Evolutionary conservation across 2,329 filamentous ascomycete species (phyloP), one percentile per base, ranked within the genome.

Genomic region (Xylaria sp.): DNA sequence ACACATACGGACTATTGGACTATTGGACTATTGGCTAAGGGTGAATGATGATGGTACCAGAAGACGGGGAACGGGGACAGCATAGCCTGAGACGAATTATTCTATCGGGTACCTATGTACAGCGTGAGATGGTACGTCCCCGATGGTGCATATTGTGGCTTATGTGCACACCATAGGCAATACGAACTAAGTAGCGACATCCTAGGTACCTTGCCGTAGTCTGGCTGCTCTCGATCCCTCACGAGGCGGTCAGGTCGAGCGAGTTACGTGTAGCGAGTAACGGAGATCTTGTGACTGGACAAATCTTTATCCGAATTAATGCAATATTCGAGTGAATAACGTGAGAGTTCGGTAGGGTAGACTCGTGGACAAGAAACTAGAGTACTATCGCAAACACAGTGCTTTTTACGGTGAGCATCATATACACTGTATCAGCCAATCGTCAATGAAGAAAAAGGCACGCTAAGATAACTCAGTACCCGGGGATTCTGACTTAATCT

Each of bases 201-300:
- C 5, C 7, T 59, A 7, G 31, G n/a, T n/a, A n/a, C n/a, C n/a
- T n/a, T n/a, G n/a, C n/a, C n/a, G n/a, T n/a, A n/a, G n/a, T n/a
- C n/a, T n/a, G n/a, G n/a, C n/a, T n/a, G n/a, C n/a, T n/a, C 21
- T 33, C 38, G 40, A 31, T 47, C 49, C n/a, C 8, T 57, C 46
- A 43, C 23, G 23, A 53, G 47, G 50, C 47, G 47, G 60, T 58
- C 54, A 58, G 33, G 17, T 46, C 31, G 40, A 28, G 54, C 49
- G 28, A 40, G 46, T n/a, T 46, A n/a, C n/a, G n/a, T n/a, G n/a
- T n/a, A 47, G 55, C 60, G 55, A 58, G 42, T 21, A 28, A 50
- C 21, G 8, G n/a, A 45, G 40, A 54, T 50, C 42, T 54, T 43
- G 57, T 60, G 61, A 60, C 23, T 28, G 9, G 15, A 23, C 19